A percentile compares a stretch with the other conserved stretches of the same genome.
Evolutionary conservation across 345 rosid genomes (phyloP).

Genomic region (Populus alba): DNA sequence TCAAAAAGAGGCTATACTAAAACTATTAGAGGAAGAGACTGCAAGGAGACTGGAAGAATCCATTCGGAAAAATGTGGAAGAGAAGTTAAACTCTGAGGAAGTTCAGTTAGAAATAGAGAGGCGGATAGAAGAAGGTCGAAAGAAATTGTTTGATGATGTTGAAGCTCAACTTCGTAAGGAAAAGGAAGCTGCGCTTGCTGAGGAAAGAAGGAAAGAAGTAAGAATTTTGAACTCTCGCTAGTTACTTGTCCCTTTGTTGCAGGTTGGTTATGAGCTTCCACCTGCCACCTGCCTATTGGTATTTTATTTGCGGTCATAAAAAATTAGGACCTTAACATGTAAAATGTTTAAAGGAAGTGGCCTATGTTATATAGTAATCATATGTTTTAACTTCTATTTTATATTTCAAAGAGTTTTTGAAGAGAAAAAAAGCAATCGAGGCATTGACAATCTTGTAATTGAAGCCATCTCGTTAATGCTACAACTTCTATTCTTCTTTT

Average conservation of each 20-base stretch:
- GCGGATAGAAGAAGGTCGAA: conserved; percentile 57
- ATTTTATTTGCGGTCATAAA: background rate
- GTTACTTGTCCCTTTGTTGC: background rate
- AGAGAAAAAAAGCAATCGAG: background rate
- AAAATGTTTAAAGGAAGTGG: background rate
- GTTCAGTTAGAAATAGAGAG: conserved; percentile 54
- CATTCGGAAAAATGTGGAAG: conserved; percentile 73
- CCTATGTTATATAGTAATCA: background rate
- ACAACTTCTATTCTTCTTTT: background rate
- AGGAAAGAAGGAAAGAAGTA: conserved; percentile 72
- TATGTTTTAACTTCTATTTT: too few species aligned
- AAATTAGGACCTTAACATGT: background rate
- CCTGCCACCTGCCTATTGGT: background rate
- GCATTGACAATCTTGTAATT: background rate
- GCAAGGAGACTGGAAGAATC: conserved; percentile 70
- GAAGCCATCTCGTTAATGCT: background rate
- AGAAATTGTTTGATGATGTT: conserved; percentile 63
- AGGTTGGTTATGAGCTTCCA: background rate
- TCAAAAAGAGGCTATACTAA: conserved; percentile 63
- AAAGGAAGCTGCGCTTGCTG: conserved; percentile 65
- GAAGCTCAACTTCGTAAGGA: conserved; percentile 55
- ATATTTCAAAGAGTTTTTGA: background rate
- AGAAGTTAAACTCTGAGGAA: conserved; percentile 54
- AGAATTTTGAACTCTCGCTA: conserved; percentile 12
- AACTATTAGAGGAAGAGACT: conserved; percentile 70